Evolutionary conservation across 352 stramenopile genomes (phyloP), one percentile per base, ranked within the genome.

Genomic region (Thalassiosira mediterranea): DNA sequence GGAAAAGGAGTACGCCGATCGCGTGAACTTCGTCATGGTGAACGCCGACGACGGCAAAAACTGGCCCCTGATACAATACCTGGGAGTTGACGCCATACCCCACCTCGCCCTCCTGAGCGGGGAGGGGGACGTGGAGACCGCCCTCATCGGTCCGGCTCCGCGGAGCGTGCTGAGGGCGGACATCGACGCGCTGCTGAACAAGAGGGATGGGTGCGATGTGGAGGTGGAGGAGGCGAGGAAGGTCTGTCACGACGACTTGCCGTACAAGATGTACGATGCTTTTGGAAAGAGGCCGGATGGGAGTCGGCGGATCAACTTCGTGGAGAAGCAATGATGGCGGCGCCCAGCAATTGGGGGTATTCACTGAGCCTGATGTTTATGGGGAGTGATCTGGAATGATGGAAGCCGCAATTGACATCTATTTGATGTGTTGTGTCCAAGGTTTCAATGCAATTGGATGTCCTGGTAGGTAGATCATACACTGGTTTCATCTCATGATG

Each of bases 1-100:
- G 0, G 79, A 92, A 61, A 29, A 87, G 57, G 76, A 88, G 56
- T 92, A 90, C 56, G 60, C 56, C 11, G 76, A 87, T 44, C 48
- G 58, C 3, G 71, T 90, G 0, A 92, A 92, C 61, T 92, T 92
- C 51, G 77, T 92, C 11, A 81, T 88, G 74, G 66, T 92, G 10
- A 88, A 92, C 66, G 85, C 61, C 0, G 65, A 80, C 23, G 81
- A 88, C 56, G 52, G 60, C 2, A 56, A 72, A 23, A 74, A 81
- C 51, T 89, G 78, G 74, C 78, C 77, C 46, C 49, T 84, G 4
- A 86, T 92, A 62, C 68, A 90, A 84, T 51, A 62, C 11, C 86
- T 92, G 53, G 77, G 80, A 31, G 86, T 92, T 0, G 86, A 92
- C 73, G 80, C 86, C 34, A 92, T 92, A 73, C 86, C 86, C 3